Conservation (phyloP, 192 early-diverging fungal genomes). For the Backusella parvicylindrica region DNA sequence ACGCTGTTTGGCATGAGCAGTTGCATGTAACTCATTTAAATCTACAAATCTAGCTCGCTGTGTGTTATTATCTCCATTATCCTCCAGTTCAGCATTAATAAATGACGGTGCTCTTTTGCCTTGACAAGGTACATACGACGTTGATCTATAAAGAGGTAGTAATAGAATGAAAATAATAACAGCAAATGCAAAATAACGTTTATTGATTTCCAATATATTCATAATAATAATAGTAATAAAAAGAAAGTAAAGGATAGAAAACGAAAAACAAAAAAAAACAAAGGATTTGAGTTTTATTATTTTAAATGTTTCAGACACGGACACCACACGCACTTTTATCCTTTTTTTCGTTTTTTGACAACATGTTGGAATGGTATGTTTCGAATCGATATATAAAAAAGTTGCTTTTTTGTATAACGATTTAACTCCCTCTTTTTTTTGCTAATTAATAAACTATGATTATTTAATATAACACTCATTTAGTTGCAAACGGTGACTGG, state of each 20-base stretch:
- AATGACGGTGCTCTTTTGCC: neutral
- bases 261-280: neutral
- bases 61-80: neutral
- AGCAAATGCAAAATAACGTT: neutral
- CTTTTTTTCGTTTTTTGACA: neutral
- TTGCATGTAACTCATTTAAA: constrained; percentile 14
- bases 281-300: neutral
- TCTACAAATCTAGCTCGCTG: constrained; percentile 1
- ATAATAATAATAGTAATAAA: neutral
- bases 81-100: neutral
- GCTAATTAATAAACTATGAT: neutral
- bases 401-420: neutral
- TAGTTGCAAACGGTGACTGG: constrained; percentile 5
- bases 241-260: neutral
- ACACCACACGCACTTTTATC: neutral
- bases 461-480: neutral
- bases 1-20: constrained; percentile 10
- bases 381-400: neutral
- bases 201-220: neutral
- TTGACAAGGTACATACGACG: neutral
- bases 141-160: neutral
- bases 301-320: neutral
- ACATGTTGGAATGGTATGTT: neutral
- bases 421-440: neutral
- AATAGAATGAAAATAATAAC: neutral